Conservation (phyloP, 805 yeast species). For the Zygosaccharomyces gambellarensis region DNA sequence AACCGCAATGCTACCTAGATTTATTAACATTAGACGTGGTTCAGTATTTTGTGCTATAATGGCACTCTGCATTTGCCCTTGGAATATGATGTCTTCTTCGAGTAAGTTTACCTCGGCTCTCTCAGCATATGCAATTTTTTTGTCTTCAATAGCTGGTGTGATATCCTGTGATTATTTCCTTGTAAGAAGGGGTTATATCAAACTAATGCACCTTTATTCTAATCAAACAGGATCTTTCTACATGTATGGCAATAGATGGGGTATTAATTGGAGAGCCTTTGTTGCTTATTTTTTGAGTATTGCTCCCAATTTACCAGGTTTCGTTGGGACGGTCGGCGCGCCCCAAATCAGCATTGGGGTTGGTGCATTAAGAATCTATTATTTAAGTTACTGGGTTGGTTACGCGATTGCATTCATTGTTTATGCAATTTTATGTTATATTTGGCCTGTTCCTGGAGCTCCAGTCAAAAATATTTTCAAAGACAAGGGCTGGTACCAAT, state of each 20-base stretch:
- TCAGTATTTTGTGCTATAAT: conserved; percentile 61
- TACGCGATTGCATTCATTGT: conserved; percentile 53
- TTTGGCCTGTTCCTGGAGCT: conserved; percentile 50
- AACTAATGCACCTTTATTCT: conserved; percentile 59
- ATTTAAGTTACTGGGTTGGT: conserved; percentile 72
- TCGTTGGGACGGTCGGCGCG: conserved; percentile 52
- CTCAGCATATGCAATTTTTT: conserved; percentile 72
- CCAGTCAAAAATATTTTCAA: conserved; percentile 38
- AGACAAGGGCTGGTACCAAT: conserved; percentile 58
- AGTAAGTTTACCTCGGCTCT: conserved; percentile 68
- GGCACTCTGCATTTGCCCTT: conserved; percentile 69
- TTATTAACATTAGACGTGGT: conserved; percentile 57
- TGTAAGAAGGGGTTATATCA: conserved; percentile 63
- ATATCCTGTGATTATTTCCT: conserved; percentile 53
- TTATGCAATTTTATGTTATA: conserved; percentile 47
- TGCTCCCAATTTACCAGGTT: conserved; percentile 39
- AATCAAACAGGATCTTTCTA: conserved; percentile 34
- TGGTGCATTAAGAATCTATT: conserved; percentile 69
- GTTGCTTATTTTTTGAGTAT: conserved; percentile 49
- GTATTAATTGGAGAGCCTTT: conserved; percentile 75
- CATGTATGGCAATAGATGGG: conserved; percentile 52
- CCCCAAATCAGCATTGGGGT: conserved; percentile 49
- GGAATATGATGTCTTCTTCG: conserved; percentile 64
- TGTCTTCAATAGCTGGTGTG: conserved; percentile 75
- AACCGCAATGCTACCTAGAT: conserved; percentile 52